A percentile compares a stretch with the other conserved stretches of the same genome.
Evolutionary conservation across 768 basidiomycete genomes (phyloP).

Genomic region (Auriscalpium microsporum): DNA sequence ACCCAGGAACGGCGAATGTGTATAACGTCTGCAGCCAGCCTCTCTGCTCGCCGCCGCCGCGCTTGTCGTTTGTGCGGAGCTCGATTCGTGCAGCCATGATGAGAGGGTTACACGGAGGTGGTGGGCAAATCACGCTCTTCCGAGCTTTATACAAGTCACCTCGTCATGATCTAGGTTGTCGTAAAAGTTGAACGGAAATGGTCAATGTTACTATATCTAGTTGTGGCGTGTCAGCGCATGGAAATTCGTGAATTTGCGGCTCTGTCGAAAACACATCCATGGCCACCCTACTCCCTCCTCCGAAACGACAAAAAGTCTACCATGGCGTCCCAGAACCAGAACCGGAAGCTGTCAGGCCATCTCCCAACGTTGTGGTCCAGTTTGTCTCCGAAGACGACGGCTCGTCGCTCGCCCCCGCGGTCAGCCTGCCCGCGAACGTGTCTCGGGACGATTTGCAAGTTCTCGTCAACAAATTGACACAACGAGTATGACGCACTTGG

Average conservation of each 20-base stretch:
- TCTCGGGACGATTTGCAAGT: slow-evolving; percentile 76
- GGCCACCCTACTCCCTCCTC: slow-evolving; percentile 83
- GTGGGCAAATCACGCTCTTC: too few relatives aligned
- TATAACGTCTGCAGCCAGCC: slow-evolving; percentile 54
- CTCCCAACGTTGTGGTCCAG: slow-evolving; percentile 78
- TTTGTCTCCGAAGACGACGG: slow-evolving; percentile 90
- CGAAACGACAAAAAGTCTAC: slow-evolving; percentile 79
- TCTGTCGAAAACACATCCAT: slow-evolving; percentile 29
- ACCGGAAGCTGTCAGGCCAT: slow-evolving; percentile 35
- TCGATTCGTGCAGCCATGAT: neutral
- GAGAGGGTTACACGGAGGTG: too few relatives aligned
- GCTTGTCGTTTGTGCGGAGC: slow-evolving; percentile 7
- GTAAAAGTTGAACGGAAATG: neutral
- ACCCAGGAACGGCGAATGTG: slow-evolving; percentile 72
- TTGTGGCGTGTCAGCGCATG: neutral
- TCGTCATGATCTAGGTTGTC: too few relatives aligned
- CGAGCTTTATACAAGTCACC: too few relatives aligned
- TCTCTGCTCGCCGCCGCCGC: slow-evolving; percentile 16
- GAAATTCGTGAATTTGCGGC: neutral
- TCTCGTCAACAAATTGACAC: slow-evolving; percentile 80
- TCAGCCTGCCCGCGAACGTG: slow-evolving; percentile 84
- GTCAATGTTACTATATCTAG: neutral
- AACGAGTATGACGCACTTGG: slow-evolving; percentile 42
- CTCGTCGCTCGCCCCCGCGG: slow-evolving; percentile 69
- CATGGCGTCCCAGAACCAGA: slow-evolving; percentile 64